phyloP scores from a whole-genome alignment of 345 rosid genomes.

The Aegle marmelos region DNA sequence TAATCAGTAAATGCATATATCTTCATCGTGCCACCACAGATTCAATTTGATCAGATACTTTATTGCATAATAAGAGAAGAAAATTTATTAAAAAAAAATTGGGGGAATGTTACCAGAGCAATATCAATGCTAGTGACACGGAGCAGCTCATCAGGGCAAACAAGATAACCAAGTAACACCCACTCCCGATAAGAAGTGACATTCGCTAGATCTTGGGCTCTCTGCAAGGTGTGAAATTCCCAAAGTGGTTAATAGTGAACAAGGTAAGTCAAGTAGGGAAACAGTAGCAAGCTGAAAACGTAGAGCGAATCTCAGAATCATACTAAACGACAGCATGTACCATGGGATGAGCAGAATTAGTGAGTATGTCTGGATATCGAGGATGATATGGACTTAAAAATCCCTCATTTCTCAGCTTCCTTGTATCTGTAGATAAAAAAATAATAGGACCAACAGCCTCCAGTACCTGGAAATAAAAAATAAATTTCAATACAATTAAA shows the following conservation, averaged over 20 bases:
- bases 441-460: conserved; percentile 98
- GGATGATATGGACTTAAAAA: conserved; percentile 98
- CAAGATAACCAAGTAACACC: conserved; percentile 97
- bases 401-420: conserved; percentile 96
- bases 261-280: not conserved
- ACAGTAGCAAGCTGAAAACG: not conserved
- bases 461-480: conserved; percentile 65
- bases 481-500: conserved; percentile 8
- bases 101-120: conserved; percentile 57
- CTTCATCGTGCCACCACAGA: not conserved
- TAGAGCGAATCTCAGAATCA: not conserved
- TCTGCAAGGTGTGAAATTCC: conserved; percentile 44
- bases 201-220: conserved; percentile 98
- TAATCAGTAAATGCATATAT: not conserved
- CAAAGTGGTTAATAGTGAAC: conserved; percentile 8
- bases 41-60: not conserved
- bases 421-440: conserved; percentile 90
- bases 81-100: not conserved
- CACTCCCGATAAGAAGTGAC: conserved; percentile 95
- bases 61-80: conserved; percentile 7
- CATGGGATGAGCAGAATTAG: conserved; percentile 98
- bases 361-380: conserved; percentile 93
- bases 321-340: conserved; percentile 34
- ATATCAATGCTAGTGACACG: conserved; percentile 98
- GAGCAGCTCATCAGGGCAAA: conserved; percentile 98